Evolutionary conservation across 768 basidiomycete species (phyloP), one percentile per base, ranked within the genome.

Genomic region (Boletus rubropictus): DNA sequence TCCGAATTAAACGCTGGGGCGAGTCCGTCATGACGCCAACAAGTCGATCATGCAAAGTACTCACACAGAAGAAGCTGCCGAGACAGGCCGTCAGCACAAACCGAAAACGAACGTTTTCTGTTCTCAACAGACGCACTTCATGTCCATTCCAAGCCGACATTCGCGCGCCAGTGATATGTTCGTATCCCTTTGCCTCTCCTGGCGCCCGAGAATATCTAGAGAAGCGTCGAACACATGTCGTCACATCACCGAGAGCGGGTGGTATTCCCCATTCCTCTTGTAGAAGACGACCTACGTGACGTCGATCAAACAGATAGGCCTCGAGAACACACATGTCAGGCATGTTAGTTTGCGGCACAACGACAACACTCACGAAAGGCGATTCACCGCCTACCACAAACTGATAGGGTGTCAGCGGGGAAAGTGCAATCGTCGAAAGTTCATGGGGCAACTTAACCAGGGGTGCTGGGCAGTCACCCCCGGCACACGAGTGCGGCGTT

Each of bases 371-470:
- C 56, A 90, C 90, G 61, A 79, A 84, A 36, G 82, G 79, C 0
- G 85, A 81, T 52, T 85, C 80, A 28, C 91, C 91, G 4, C 86
- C 89, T 28, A 92, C 89, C 17, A 92, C 82, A 52, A 93, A 82
- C 47, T 89, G 84, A 57, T 88, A 85, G 0, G 90, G 89, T 0
- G 86, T 82, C 12, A 91, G 69, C 3, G 85, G 78, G 15, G 91
- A 91, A 20, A 87, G 68, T 3, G 88, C 77, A 36, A 93, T 66
- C 17, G 87, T 80, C 7, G 82, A 89, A 38, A 93, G 72, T 42
- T 83, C 74, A 63, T 82, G 72, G 42, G 76, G 72, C 32, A 88
- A 65, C 51, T 76, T 74, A 17, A 89, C 75, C 14, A 95, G 70
- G 2, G 89, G 84, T 15, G 81, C 69, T 20, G 89, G 83, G 61